Evolutionary conservation across 1,139 yeast species (phyloP), one percentile per base, ranked within the genome.

Genomic region (Geotrichum restrictum): DNA sequence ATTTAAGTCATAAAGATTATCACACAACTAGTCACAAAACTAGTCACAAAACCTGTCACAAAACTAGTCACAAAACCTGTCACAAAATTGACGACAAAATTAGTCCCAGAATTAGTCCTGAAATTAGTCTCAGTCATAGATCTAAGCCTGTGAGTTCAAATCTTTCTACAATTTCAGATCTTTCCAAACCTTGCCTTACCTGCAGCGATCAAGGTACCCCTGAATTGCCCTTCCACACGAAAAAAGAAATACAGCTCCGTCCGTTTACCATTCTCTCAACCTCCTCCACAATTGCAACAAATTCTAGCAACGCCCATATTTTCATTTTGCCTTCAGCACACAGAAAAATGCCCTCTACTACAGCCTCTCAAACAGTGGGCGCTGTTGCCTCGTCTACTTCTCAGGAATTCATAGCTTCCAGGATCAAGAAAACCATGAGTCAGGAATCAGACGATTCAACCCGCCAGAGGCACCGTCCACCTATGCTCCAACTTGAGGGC

Each of bases 381-480:
- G n/a, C n/a, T n/a, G n/a, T n/a, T n/a, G n/a, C n/a, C n/a, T n/a
- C n/a, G n/a, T n/a, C n/a, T n/a, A n/a, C 43, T 39, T 8, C 27
- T 22, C 24, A 19, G 6, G 13, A 6, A 27, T 5, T n/a, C n/a
- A 7, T 27, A 36, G n/a, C n/a, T n/a, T n/a, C n/a, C n/a, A n/a
- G n/a, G n/a, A n/a, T n/a, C n/a, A n/a, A n/a, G n/a, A 32, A 31
- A 18, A 21, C 34, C 4, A 32, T 33, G 45, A 31, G 8, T 19
- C 38, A 27, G 18, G 22, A 41, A 10, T 2, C 29, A n/a, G 24
- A 27, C 24, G 22, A 34, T 42, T 14, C 41, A n/a, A 40, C 16
- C n/a, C 47, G 44, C 2, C 34, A 36, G 21, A 49, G 56, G n/a
- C 54, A 40, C 44, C 44, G 56, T 13, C 56, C 56, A 33, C 57